A percentile compares a stretch with the other conserved stretches of the same genome.
phyloP scores from a whole-genome alignment of 768 basidiomycete genomes.

The Suillus decipiens region DNA sequence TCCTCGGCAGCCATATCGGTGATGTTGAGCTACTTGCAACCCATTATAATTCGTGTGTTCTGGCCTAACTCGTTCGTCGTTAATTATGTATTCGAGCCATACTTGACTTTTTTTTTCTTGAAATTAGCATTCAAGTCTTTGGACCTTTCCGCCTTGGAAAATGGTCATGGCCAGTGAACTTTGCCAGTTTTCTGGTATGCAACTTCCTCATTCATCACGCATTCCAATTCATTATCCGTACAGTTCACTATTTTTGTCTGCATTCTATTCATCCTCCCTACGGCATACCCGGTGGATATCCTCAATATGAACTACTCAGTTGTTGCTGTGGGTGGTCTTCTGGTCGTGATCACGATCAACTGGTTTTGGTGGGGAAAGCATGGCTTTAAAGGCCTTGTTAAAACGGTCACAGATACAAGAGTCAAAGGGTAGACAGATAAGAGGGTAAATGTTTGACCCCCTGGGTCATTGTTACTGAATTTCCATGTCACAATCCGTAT shows the following conservation, averaged over 20 bases:
- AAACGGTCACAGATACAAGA: constrained; percentile 26
- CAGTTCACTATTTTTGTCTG: constrained; percentile 57
- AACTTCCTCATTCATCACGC: neutral
- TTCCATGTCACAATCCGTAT: neutral
- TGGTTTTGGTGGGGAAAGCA: constrained; percentile 51
- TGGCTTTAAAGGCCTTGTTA: constrained; percentile 47
- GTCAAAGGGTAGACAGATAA: neutral
- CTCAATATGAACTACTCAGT: constrained; percentile 62
- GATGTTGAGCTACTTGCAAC: constrained; percentile 59
- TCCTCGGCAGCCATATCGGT: constrained; percentile 59
- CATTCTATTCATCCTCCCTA: constrained; percentile 56
- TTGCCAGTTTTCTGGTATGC: constrained; percentile 47
- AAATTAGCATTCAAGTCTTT: constrained; percentile 43
- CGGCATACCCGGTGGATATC: constrained; percentile 49
- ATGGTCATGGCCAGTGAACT: constrained; percentile 56
- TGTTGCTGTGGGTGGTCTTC: constrained; percentile 50
- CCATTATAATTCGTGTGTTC: constrained; percentile 58
- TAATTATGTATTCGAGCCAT: constrained; percentile 36
- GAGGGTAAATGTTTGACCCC: neutral
- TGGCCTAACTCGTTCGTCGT: constrained; percentile 52
- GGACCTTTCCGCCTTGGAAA: constrained; percentile 55
- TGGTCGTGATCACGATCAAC: constrained; percentile 44
- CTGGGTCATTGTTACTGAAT: neutral
- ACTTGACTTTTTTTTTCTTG: constrained; percentile 44
- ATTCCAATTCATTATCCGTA: neutral